Evolutionary conservation across 225 moss, liverwort and hornwort species (phyloP), one percentile per base, ranked within the genome.

Genomic region (Anthoceros angustus): DNA sequence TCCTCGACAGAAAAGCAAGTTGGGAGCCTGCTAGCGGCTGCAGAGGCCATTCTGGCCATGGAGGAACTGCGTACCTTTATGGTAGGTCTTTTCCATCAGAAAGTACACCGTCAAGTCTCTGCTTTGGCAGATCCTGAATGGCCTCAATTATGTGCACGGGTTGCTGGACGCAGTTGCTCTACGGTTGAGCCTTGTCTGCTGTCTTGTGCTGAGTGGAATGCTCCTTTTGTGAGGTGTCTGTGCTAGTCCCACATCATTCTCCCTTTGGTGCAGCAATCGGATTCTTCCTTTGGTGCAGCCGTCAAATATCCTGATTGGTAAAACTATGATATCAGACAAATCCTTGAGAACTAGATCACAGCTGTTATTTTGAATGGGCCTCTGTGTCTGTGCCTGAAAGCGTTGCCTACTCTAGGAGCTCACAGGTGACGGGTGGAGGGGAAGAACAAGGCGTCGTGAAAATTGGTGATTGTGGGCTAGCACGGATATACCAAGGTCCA

Each of bases 361-460:
- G 32, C 32, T 32, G 32, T 32, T 32, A 32, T 32, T 4, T 32
- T 32, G 32, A 1, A 32, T 32, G 32, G 32, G 32, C 32, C 4
- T 32, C 32, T 32, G 32, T 32, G 32, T n/a, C n/a, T n/a, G n/a
- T n/a, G n/a, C n/a, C n/a, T n/a, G n/a, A n/a, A n/a, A n/a, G n/a
- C n/a, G n/a, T 18, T 18, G 55, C 18, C 14, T 55, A 18, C 23
- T 55, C 55, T 7, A 3, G 55, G 1, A 6, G 55, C 5, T 55
- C 14, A 32, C 32, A 55, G 55, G 55, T 98, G 12, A 98, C 92
- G 98, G 98, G 98, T 55, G 98, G 92, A 6, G 98, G 98, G 32
- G 98, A 98, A 3, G 98, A 98, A 72, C 89, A 87, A 63, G 98
- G 98, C 3, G 88, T 98, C 48, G 87, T 98, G 72, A 98, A 98